These are phyloP conservation scores for Stygiomarasmius scandens DNA, from an alignment of 1,284 basidiomycete genomes.

Conservation along the genomic window DNA sequence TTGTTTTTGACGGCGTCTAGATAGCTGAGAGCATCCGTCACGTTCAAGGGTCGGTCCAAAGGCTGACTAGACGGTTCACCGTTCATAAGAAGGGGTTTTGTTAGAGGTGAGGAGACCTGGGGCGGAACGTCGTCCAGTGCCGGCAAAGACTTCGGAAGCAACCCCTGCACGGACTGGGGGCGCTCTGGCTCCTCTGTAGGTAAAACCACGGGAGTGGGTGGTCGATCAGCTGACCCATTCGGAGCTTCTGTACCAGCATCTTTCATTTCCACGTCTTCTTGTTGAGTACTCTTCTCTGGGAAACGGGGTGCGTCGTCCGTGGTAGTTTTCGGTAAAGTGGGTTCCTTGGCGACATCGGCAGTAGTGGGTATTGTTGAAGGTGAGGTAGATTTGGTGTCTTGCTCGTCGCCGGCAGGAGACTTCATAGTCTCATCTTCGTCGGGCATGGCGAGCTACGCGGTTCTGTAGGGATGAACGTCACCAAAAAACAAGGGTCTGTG, in stretches of 20 bases:
- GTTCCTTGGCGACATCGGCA: not conserved
- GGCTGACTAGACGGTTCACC: not conserved
- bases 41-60: constrained; percentile 61
- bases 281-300: not conserved
- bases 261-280: not conserved
- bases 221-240: not conserved
- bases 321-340: not conserved
- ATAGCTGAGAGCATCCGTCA: constrained; percentile 92
- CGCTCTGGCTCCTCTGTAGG: not conserved
- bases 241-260: not conserved
- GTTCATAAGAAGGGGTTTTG: not conserved
- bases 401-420: not conserved
- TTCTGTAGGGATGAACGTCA: not conserved
- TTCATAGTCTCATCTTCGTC: not conserved
- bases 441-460: not conserved
- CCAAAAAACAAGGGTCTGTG: not conserved
- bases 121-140: not conserved
- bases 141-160: not conserved
- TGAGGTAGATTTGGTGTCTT: not conserved
- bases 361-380: not conserved
- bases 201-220: not conserved
- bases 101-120: not conserved
- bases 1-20: constrained; percentile 91
- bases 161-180: not conserved
- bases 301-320: not conserved